phyloP scores from a whole-genome alignment of 805 yeast genomes.

The Pichia paraexigua region DNA sequence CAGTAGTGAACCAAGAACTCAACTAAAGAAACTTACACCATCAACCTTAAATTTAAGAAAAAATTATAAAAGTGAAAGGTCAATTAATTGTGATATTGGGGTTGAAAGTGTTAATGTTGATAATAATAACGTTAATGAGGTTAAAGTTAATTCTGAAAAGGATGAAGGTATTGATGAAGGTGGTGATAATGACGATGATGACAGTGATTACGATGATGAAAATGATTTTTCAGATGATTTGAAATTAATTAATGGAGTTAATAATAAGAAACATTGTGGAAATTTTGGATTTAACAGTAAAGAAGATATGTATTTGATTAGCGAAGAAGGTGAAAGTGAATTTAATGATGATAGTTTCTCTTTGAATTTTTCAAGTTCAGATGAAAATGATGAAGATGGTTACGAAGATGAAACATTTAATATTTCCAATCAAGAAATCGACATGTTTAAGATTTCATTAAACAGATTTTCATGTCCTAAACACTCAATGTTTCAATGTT shows the following conservation, averaged over 20 bases:
- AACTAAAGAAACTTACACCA: slow-evolving; percentile 6
- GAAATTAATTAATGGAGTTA: slow-evolving; percentile 6
- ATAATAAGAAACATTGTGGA: slow-evolving; percentile 8
- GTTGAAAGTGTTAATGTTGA: background rate
- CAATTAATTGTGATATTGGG: slow-evolving; percentile 24
- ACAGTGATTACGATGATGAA: background rate
- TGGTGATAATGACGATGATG: background rate
- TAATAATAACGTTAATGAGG: slow-evolving; percentile 3
- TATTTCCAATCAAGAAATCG: slow-evolving; percentile 19
- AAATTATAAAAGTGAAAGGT: background rate
- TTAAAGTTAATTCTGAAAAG: background rate
- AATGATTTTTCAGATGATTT: background rate
- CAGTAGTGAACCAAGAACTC: slow-evolving; percentile 1
- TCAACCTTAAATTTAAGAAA: slow-evolving; percentile 18
- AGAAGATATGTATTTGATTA: background rate
- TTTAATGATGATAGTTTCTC: slow-evolving; percentile 7
- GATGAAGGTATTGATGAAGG: background rate
- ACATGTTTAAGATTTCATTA: slow-evolving; percentile 21
- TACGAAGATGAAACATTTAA: slow-evolving; percentile 12
- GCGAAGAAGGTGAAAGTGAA: slow-evolving; percentile 11
- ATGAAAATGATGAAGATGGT: slow-evolving; percentile 11
- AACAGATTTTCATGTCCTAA: slow-evolving; percentile 20
- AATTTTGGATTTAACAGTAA: background rate
- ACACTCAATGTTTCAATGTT: slow-evolving; percentile 23
- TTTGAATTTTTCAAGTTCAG: slow-evolving; percentile 8